A percentile compares a stretch with the other conserved stretches of the same genome.
These are phyloP conservation scores for Scytalidium lignicola DNA, from an alignment of 2,329 filamentous ascomycete genomes.

Conservation along the genomic window DNA sequence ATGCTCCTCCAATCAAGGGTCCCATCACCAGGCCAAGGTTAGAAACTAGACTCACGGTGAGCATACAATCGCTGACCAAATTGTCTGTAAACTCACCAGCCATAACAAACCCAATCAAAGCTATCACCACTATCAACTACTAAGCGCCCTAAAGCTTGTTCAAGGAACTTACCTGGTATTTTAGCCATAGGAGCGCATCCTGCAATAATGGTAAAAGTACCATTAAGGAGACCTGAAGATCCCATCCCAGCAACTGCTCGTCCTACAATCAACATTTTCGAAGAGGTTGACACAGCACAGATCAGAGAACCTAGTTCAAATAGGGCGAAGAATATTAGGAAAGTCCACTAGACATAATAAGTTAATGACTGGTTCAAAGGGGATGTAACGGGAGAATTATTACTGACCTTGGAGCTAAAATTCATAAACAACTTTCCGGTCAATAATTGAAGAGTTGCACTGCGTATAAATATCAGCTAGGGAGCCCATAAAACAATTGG, in stretches of 20 bases:
- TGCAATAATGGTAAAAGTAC: conserved; percentile 45
- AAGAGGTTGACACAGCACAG: conserved; percentile 44
- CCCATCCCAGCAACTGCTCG: conserved; percentile 49
- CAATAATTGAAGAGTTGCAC: conserved; percentile 43
- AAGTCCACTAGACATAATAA: conserved; percentile 4
- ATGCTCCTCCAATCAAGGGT: conserved; percentile 26
- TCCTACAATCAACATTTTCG: conserved; percentile 47
- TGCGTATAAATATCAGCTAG: conserved; percentile 37
- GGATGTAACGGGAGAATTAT: not conserved
- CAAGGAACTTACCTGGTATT: conserved; percentile 4
- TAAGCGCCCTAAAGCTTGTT: not conserved
- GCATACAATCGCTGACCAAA: not conserved
- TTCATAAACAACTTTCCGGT: conserved; percentile 44
- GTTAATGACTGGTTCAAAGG: not conserved
- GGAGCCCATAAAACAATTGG: too few relatives aligned
- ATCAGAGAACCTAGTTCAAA: conserved; percentile 52
- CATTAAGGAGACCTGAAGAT: conserved; percentile 43
- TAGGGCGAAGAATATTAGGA: conserved; percentile 32
- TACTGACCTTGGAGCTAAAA: conserved; percentile 28
- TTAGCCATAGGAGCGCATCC: conserved; percentile 15
- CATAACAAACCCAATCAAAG: not conserved
- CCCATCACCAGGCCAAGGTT: conserved; percentile 13
- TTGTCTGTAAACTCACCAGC: not conserved
- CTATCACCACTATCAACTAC: not conserved
- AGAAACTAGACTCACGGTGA: not conserved